A percentile compares a stretch with the other conserved stretches of the same genome.
Evolutionary conservation across 345 rosid genomes (phyloP).

Genomic region (Citrus medica): DNA sequence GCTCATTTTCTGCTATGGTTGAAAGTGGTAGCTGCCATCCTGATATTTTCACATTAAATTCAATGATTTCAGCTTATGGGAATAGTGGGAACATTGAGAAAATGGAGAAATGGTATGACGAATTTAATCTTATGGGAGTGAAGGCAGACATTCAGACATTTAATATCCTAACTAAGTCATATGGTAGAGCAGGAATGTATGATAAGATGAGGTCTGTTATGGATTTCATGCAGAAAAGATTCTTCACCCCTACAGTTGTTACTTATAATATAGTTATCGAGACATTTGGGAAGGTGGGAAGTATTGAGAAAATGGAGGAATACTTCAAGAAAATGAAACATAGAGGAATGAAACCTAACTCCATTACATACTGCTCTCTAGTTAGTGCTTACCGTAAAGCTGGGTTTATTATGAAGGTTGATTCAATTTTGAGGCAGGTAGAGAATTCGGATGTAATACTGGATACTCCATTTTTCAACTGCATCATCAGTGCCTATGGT

Average conservation of each 20-base stretch:
- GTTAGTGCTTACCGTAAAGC: constrained; percentile 63
- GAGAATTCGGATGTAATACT: constrained; percentile 71
- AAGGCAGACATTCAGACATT: constrained; percentile 64
- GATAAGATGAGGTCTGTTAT: constrained; percentile 65
- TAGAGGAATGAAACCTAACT: constrained; percentile 76
- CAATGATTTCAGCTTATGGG: constrained; percentile 73
- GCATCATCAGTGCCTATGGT: constrained; percentile 75
- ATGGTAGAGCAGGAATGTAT: constrained; percentile 57
- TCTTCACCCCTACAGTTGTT: constrained; percentile 43
- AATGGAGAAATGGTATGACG: constrained; percentile 15
- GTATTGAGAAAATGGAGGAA: constrained; percentile 62
- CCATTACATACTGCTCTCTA: constrained; percentile 71
- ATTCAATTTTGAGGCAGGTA: constrained; percentile 68
- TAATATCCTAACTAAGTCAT: constrained; percentile 63
- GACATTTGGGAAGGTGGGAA: constrained; percentile 59
- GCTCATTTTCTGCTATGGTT: constrained; percentile 56
- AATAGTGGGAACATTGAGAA: constrained; percentile 31
- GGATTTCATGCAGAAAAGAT: constrained; percentile 67
- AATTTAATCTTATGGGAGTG: constrained; percentile 74
- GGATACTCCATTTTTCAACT: constrained; percentile 79
- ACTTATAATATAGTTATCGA: constrained; percentile 73
- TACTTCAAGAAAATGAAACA: constrained; percentile 67
- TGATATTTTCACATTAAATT: constrained; percentile 74
- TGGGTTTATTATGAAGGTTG: constrained; percentile 54
- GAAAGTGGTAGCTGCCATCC: constrained; percentile 61